Evolutionary conservation across 208 protist genomes (phyloP).

Genomic region (Wallacemonas sp.): DNA sequence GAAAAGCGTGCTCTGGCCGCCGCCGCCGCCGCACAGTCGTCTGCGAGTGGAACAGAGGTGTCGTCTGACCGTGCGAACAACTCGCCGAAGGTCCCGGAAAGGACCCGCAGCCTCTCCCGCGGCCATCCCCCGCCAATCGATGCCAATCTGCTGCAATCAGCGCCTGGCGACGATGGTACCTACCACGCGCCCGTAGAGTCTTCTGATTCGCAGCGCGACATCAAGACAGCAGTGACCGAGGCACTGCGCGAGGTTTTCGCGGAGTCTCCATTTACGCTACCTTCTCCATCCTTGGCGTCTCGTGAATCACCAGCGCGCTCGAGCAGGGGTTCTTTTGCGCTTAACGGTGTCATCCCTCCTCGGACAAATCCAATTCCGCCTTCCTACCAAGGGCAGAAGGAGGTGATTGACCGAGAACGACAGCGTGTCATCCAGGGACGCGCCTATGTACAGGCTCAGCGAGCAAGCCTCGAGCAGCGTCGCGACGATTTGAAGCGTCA

Average conservation of each 20-base stretch:
- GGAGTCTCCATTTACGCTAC: slow-evolving; percentile 59
- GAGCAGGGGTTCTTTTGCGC: neutral
- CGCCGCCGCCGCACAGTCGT: slow-evolving; percentile 22
- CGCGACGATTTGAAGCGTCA: slow-evolving; percentile 53
- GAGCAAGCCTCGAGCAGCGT: slow-evolving; percentile 55
- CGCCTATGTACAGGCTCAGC: slow-evolving; percentile 58
- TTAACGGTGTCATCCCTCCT: neutral
- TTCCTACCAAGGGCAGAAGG: slow-evolving; percentile 48
- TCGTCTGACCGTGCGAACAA: slow-evolving; percentile 16
- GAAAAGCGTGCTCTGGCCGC: slow-evolving; percentile 26
- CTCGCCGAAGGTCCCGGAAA: slow-evolving; percentile 2
- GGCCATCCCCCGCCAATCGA: slow-evolving; percentile 26
- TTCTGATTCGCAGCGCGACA: slow-evolving; percentile 28
- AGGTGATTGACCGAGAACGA: slow-evolving; percentile 52
- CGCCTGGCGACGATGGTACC: neutral
- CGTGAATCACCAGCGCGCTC: slow-evolving; percentile 6
- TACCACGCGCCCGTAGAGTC: neutral
- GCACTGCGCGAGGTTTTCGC: slow-evolving; percentile 64
- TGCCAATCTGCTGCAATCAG: slow-evolving; percentile 12
- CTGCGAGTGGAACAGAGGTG: slow-evolving; percentile 32
- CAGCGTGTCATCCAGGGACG: slow-evolving; percentile 48
- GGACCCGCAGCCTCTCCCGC: slow-evolving; percentile 1
- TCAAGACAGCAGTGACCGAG: slow-evolving; percentile 66
- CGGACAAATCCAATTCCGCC: slow-evolving; percentile 15
- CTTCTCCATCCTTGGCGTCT: slow-evolving; percentile 27